Base-by-base conservation (phyloP, 228 moss, liverwort and hornwort species). In the Sphagnum magellanicum region DNA sequence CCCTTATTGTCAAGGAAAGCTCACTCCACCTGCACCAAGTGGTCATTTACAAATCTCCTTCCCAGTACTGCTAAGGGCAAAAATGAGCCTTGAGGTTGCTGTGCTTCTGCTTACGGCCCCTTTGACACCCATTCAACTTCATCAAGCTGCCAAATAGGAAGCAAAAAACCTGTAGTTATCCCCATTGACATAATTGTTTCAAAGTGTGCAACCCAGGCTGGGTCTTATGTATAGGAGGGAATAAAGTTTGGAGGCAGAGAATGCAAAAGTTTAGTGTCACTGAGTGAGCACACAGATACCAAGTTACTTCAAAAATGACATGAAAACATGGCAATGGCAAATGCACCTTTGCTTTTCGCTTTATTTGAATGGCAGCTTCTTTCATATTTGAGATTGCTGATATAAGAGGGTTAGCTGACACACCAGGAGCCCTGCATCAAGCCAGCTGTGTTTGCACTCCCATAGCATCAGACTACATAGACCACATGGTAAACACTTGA, bases 11-110 rank as follows among this genome's bases (percentile, higher is more conserved):
- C 91, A 32, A 96, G 78, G 71, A 92, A 91, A 10, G 81, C 90
- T 13, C 96, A 91, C 76, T 96, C 96, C 49, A 86, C 83, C 50
- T 77, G 81, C 49, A 92, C 83, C 49, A 96, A 73, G 75, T 92
- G 83, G 57, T 96, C 96, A 51, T 96, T 96, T 51, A 92, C 76
- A 49, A 78, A 82, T 71, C 96, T 86, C 32, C 32, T 32, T 16
- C 84, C 81, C 61, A 80, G 84, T 67, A 88, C 73, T 11, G 87
- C 59, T 32, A 74, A 65, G 55, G 68, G 55, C 49, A 72, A 64
- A 32, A 63, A 11, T 61, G 58, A 47, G 71, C 60, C 73, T 67
- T 72, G 62, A 51, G 81, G 77, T 63, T 55, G 48, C 70, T 73
- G 62, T 73, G 72, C 48, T 53, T 60, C 74, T 65, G 74, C 70